These are phyloP conservation scores for Fusarium beomiforme DNA, from an alignment of 2,329 filamentous ascomycete species.

Conservation along the genomic window DNA sequence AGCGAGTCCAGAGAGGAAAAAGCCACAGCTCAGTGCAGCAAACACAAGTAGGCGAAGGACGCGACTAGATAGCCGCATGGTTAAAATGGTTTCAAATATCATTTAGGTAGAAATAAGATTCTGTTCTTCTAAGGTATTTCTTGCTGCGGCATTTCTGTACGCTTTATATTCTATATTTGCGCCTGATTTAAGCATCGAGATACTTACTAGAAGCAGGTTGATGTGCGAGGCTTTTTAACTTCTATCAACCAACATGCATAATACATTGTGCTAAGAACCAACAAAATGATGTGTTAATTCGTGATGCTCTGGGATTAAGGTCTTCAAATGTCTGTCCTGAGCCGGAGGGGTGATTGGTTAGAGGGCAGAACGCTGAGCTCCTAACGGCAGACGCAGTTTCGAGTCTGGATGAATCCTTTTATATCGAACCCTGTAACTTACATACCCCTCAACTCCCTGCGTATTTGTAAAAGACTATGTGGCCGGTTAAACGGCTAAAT, in stretches of 20 bases:
- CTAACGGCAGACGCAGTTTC: too few species aligned
- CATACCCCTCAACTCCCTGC: too few species aligned
- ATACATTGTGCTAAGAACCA: too few species aligned
- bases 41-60: not conserved
- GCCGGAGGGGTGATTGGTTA: too few species aligned
- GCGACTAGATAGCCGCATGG: not conserved
- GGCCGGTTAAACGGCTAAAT: too few species aligned
- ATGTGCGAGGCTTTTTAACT: not conserved
- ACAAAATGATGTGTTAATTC: too few species aligned
- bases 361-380: too few species aligned
- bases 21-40: not conserved
- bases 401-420: too few species aligned
- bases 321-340: too few species aligned
- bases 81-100: not conserved
- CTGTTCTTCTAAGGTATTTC: not conserved
- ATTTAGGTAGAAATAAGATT: not conserved
- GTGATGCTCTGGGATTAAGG: too few species aligned
- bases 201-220: not conserved
- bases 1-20: not conserved
- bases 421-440: too few species aligned
- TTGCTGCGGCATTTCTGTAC: not conserved
- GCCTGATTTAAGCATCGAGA: not conserved
- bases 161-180: not conserved
- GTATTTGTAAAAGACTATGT: too few species aligned
- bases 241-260: not conserved